Evolutionary conservation across 192 early-diverging fungal genomes (phyloP).

Genomic region (Backusella tarrabulga): DNA sequence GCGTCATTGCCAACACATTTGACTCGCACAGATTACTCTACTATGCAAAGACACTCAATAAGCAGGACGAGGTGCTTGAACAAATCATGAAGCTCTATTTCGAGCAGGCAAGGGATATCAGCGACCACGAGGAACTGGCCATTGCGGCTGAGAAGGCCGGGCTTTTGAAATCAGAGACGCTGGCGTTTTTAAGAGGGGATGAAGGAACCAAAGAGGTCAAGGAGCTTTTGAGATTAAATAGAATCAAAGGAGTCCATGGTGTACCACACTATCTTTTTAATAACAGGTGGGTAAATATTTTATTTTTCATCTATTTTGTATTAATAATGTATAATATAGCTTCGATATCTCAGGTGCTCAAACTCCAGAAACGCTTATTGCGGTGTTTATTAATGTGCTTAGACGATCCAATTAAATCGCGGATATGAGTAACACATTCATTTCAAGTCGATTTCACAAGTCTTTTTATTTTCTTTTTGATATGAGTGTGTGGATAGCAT

Average conservation of each 20-base stretch:
- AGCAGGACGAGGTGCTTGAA: slow-evolving; percentile 58
- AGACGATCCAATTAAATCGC: not conserved
- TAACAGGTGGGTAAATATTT: slow-evolving; percentile 35
- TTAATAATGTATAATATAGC: not conserved
- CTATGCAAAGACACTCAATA: slow-evolving; percentile 49
- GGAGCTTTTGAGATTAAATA: slow-evolving; percentile 42
- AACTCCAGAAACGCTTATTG: not conserved
- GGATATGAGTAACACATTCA: not conserved
- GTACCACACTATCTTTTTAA: slow-evolving; percentile 73
- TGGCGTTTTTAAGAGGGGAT: slow-evolving; percentile 54
- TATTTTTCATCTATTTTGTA: not conserved
- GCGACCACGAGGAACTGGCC: slow-evolving; percentile 55
- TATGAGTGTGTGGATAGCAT: too few species aligned
- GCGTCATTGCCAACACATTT: slow-evolving; percentile 61
- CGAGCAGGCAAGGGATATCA: slow-evolving; percentile 68
- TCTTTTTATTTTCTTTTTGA: too few species aligned
- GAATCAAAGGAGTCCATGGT: slow-evolving; percentile 53
- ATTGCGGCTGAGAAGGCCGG: slow-evolving; percentile 58
- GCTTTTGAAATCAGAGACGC: slow-evolving; percentile 46
- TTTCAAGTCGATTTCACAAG: too few species aligned
- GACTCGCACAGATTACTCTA: slow-evolving; percentile 67
- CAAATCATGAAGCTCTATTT: slow-evolving; percentile 68
- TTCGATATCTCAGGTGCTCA: slow-evolving; percentile 4
- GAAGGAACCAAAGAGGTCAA: slow-evolving; percentile 52
- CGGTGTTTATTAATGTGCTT: not conserved